Evolutionary conservation across 1,284 basidiomycete genomes (phyloP), one percentile per base, ranked within the genome.

Genomic region (Puccinia brachypodii): DNA sequence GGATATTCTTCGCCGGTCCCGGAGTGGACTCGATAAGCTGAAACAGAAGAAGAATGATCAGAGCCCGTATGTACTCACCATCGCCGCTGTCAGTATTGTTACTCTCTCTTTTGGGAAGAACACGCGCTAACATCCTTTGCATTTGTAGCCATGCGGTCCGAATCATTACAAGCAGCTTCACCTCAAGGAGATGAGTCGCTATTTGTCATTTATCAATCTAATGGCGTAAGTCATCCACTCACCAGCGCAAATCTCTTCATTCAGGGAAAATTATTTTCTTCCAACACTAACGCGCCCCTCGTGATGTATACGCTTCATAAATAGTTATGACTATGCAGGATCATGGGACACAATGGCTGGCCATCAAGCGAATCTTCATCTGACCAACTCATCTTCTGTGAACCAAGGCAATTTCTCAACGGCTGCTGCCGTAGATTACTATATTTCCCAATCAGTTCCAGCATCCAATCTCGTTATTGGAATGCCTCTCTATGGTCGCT

Each of bases 381-480:
- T 64, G 33, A 60, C 80, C 7, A 36, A 64, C n/a, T n/a, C 60
- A 6, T 42, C 69, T 40, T 14, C 47, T 16, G 73, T 76, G 28
- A 81, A 81, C 42, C 80, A 81, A 38, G 80, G 80, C 44, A 81
- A 81, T 36, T 75, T 81, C 22, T 81, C 80, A 19, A 81, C 80
- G 7, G 53, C 40, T 56, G 58, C 80, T 22, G 80, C 80, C 19
- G 60, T 81, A 9, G 47, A 81, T 1, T 76, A 81, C 50, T 81
- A 81, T 28, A 69, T 69, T 11, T 64, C 72, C 2, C 80, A 81
- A 66, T 76, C 71, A 53, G 50, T 81, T 44, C 80, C 71, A 4
- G 72, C 64, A 19, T 38, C 44, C 4, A 81, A 60, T 36, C 72
- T 81, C 25, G 80, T 81, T n/a, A 53, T 81, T 38, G 80, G 80